Evolutionary conservation across 2,329 filamentous ascomycete genomes (phyloP).

Genomic region (Malbranchea cinnamomea): DNA sequence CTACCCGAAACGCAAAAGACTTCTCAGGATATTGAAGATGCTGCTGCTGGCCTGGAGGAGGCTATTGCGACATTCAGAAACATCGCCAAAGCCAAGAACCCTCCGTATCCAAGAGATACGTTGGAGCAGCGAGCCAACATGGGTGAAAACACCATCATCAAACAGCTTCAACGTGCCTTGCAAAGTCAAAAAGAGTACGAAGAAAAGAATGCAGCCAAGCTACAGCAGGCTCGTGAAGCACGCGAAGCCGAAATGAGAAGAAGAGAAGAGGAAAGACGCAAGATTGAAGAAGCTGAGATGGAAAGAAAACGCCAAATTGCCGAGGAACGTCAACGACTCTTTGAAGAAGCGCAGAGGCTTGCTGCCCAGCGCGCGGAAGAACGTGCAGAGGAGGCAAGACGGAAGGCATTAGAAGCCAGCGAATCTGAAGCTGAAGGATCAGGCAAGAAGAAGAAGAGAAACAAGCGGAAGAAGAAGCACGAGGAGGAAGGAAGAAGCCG

Average conservation of each 20-base stretch:
- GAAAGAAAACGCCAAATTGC: constrained; percentile 67
- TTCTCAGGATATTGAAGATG: constrained; percentile 64
- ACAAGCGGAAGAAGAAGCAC: constrained; percentile 49
- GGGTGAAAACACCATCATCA: constrained; percentile 87
- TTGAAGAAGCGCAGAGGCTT: constrained; percentile 57
- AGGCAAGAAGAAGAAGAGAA: constrained; percentile 58
- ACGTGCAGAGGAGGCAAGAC: constrained; percentile 47
- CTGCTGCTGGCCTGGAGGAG: constrained; percentile 64
- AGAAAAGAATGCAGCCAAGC: constrained; percentile 76
- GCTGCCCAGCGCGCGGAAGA: constrained; percentile 59
- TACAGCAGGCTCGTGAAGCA: constrained; percentile 62
- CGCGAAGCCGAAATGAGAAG: constrained; percentile 66
- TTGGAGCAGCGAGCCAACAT: constrained; percentile 94
- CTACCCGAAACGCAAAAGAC: constrained; percentile 64
- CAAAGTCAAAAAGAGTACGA: constrained; percentile 83
- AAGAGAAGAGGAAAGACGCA: constrained; percentile 61
- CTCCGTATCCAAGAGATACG: constrained; percentile 80
- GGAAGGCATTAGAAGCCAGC: constrained; percentile 66
- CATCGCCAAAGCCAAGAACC: constrained; percentile 45
- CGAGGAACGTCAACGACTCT: constrained; percentile 72
- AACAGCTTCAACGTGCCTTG: constrained; percentile 74
- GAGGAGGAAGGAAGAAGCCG: constrained; percentile 26
- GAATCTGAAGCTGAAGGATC: constrained; percentile 72
- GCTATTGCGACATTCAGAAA: constrained; percentile 58
- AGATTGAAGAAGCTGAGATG: constrained; percentile 51